Evolutionary conservation across 192 early-diverging fungal genomes (phyloP), one percentile per base, ranked within the genome.

Genomic region (Kickxella alabastrina): DNA sequence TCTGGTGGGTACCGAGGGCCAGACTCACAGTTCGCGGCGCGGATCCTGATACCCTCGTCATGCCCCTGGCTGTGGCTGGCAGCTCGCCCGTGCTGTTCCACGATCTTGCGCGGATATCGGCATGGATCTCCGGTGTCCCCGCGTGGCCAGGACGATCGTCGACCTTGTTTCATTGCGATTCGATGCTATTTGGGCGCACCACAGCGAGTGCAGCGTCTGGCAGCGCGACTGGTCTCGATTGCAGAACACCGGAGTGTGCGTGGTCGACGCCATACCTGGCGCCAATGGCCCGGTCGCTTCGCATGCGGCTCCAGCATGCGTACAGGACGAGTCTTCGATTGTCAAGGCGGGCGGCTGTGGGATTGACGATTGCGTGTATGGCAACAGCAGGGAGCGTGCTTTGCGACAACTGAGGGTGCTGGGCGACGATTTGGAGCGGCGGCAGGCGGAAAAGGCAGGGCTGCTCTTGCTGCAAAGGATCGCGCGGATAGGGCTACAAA

Each of bases 21-120:
- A 1, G 43, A 45, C 3, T 40, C 38, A 32, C 48, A 21, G 26
- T 36, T 61, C 15, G 54, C 47, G 10, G 4, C 10, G 54, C 24
- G 52, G 14, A 34, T 68, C 0, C 50, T 63, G 7, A 62, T 22
- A 26, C 14, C 1, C 40, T 55, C 5, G 52, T 75, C n/a, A 42
- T 59, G 44, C 72, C 65, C 17, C 72, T 75, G 21, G 61, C 59
- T 12, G 48, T 59, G 10, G 59, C 59, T 4, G 72, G 72, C 7
- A 53, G 56, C 4, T 52, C 65, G 43, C 59, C 65, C 0, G 21
- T 10, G 49, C 21, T 67, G 52, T 52, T 75, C 15, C 26, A 28
- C 6, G 72, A 53, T 22, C 27, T 68, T 28, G 65, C 65, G 10
- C 56, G 26, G 22, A 23, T 60, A 41, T 51, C 3, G 65, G 43